Evolutionary conservation across 371 early-diverging fungal species (phyloP).

Genomic region (Mortierella sp.): DNA sequence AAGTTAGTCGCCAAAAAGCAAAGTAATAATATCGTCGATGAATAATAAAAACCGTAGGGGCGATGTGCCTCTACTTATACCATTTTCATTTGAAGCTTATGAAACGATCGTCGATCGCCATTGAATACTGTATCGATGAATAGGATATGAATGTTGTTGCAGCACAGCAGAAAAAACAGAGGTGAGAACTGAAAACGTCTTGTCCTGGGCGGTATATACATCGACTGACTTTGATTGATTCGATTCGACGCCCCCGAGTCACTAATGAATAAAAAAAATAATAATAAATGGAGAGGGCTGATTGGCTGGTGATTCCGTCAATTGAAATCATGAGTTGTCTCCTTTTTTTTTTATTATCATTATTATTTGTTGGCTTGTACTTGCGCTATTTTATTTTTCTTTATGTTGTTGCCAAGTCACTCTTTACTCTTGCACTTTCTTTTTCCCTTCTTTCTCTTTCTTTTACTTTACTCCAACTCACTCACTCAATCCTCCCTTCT

Average conservation of each 20-base stretch:
- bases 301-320: constrained; percentile 1
- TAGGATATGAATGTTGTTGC: no score
- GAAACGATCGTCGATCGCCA: no score
- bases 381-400: neutral
- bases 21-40: neutral
- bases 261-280: neutral
- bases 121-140: no score
- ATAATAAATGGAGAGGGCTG: neutral
- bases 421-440: constrained; percentile 19
- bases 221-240: neutral
- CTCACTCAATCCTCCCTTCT: neutral
- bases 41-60: neutral
- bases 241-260: neutral
- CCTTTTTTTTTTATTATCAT: neutral
- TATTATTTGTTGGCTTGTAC: neutral
- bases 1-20: neutral
- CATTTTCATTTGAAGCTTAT: no score
- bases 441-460: neutral
- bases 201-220: neutral
- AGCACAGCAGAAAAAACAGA: constrained; percentile 1
- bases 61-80: no score
- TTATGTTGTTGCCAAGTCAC: constrained; percentile 1
- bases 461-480: neutral
- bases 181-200: neutral
- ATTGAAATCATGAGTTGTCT: neutral